Conservation (phyloP, 768 basidiomycete genomes). For the Kwoniella botswanensis region DNA sequence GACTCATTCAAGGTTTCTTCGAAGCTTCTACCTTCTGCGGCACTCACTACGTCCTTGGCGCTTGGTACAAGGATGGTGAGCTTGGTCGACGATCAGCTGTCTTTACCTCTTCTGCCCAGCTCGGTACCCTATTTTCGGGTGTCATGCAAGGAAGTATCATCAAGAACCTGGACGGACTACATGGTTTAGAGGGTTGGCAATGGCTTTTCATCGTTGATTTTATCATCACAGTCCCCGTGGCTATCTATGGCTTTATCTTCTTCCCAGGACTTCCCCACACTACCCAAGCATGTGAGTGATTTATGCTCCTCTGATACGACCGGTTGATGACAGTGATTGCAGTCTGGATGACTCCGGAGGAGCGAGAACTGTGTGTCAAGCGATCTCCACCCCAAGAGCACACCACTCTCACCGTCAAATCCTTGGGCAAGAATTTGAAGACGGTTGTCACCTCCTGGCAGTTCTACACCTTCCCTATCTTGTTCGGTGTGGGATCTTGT, state of each 20-base stretch:
- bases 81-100: conserved; percentile 74
- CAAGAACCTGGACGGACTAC: conserved; percentile 32
- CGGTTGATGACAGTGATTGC: too few relatives aligned
- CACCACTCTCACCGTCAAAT: conserved; percentile 17
- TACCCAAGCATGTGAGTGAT: conserved; percentile 56
- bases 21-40: conserved; percentile 80
- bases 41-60: conserved; percentile 74
- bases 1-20: conserved; percentile 73
- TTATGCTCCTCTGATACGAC: too few relatives aligned
- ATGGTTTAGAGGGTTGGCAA: conserved; percentile 36
- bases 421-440: conserved; percentile 20
- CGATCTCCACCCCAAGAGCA: conserved; percentile 34
- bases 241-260: conserved; percentile 71
- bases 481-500: conserved; percentile 35
- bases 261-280: conserved; percentile 75
- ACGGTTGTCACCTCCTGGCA: conserved; percentile 25
- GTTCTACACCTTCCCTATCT: conserved; percentile 33
- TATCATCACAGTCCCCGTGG: conserved; percentile 66
- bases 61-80: conserved; percentile 73
- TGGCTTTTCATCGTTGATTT: conserved; percentile 39
- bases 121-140: conserved; percentile 44
- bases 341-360: conserved; percentile 67
- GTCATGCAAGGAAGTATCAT: conserved; percentile 49
- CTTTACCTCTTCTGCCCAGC: conserved; percentile 59
- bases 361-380: conserved; percentile 31